A percentile compares a stretch with the other conserved stretches of the same genome.
These are phyloP conservation scores for Polytrichum commune DNA, from an alignment of 225 moss, liverwort and hornwort genomes.

Conservation along the genomic window DNA sequence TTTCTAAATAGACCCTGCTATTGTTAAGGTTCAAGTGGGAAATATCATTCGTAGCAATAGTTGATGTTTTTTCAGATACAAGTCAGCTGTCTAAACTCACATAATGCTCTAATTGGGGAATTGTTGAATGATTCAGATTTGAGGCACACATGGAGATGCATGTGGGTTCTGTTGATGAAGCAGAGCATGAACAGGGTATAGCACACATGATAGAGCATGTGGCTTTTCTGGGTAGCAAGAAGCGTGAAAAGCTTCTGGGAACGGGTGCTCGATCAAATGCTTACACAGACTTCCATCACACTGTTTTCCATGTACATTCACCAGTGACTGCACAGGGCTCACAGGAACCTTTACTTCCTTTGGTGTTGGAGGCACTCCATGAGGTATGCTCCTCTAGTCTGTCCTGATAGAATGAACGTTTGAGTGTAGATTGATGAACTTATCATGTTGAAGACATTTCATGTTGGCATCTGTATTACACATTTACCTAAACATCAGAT, in stretches of 20 bases:
- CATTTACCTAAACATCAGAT: too few relatives aligned
- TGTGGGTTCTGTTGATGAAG: constrained; percentile 97
- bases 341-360: constrained; percentile 86
- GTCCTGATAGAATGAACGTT: not conserved
- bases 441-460: too few relatives aligned
- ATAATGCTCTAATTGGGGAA: not conserved
- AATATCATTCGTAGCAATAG: too few relatives aligned
- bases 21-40: too few relatives aligned
- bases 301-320: constrained; percentile 99
- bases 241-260: constrained; percentile 93
- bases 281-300: constrained; percentile 99
- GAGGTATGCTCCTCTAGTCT: constrained; percentile 48
- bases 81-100: too few relatives aligned
- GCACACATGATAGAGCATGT: constrained; percentile 99
- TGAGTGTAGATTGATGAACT: too few relatives aligned
- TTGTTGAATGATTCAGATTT: constrained; percentile 49
- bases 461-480: too few relatives aligned
- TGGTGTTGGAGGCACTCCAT: constrained; percentile 95
- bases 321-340: constrained; percentile 96
- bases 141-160: constrained; percentile 99
- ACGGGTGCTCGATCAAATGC: constrained; percentile 99
- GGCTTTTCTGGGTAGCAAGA: constrained; percentile 98
- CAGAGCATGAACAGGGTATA: constrained; percentile 94
- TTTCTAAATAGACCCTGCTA: too few relatives aligned
- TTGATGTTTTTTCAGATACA: too few relatives aligned